phyloP scores from a whole-genome alignment of 495 filamentous ascomycete species.

The Talaromyces proteolyticus region DNA sequence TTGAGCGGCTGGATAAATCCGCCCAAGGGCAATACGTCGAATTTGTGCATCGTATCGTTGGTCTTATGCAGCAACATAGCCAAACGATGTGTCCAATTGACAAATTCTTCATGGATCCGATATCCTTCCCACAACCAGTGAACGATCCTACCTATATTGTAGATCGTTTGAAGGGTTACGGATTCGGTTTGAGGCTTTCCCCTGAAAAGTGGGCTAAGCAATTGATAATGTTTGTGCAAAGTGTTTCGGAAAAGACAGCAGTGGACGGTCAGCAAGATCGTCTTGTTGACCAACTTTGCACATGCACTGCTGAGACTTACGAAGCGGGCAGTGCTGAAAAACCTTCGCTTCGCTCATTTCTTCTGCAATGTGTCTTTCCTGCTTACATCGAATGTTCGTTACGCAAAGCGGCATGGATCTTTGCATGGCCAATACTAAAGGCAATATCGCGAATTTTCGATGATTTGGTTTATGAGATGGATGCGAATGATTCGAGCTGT shows the following conservation, averaged over 20 bases:
- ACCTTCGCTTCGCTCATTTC: constrained; percentile 49
- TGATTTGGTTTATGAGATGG: constrained; percentile 42
- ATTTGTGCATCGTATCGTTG: constrained; percentile 60
- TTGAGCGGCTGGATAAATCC: constrained; percentile 31
- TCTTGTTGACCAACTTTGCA: constrained; percentile 51
- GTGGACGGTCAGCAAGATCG: constrained; percentile 54
- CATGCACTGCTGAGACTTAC: constrained; percentile 46
- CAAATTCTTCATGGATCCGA: constrained; percentile 61
- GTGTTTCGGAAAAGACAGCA: constrained; percentile 56
- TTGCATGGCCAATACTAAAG: constrained; percentile 49
- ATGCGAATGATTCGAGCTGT: constrained; percentile 36
- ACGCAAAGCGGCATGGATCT: constrained; percentile 48
- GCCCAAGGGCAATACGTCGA: constrained; percentile 54
- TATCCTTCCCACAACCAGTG: constrained; percentile 58
- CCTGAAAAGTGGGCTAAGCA: constrained; percentile 47
- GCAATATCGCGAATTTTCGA: constrained; percentile 38
- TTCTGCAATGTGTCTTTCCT: constrained; percentile 58
- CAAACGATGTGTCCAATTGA: constrained; percentile 57
- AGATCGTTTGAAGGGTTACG: constrained; percentile 59
- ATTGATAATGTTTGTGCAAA: constrained; percentile 57
- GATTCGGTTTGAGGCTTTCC: constrained; percentile 49
- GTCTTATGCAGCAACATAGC: constrained; percentile 60
- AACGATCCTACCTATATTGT: constrained; percentile 65
- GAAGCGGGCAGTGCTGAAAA: constrained; percentile 35
- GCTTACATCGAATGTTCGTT: constrained; percentile 54